Base-by-base conservation (phyloP, 2,329 filamentous ascomycete species). In the Chaetomium olivaceum region DNA sequence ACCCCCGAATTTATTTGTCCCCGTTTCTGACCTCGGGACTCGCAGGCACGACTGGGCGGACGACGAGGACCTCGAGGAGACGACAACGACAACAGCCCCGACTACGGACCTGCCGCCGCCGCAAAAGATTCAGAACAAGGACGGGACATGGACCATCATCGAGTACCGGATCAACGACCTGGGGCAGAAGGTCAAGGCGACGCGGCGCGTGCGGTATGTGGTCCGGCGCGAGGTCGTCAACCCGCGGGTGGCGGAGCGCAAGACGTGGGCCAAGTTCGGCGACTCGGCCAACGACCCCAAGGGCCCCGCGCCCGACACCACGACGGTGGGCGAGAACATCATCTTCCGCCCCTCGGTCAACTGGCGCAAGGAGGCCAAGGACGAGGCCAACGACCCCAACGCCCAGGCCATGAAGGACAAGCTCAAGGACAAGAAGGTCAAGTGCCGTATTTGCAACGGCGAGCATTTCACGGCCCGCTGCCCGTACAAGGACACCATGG, bases 401-500 rank as follows among this genome's bases (percentile, higher is more conserved):
- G 88, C 90, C 74, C 87, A 90, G 80, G 85, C 84, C 74, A 86
- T 90, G 82, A 91, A 91, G 82, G 87, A 89, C 77, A 90, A 91
- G 82, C 85, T 98, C 76, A 96, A 95, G 87, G 93, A 97, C 83
- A 97, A 97, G 88, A 96, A 97, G 84, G 96, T 99, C 85, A 98
- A 98, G 87, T 99, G 95, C 82, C 91, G 95, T 86, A 98, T 99
- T 78, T 99, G 95, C 83, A 91, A 89, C 78, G 95, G 94, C 77
- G 95, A 99, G 85, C 95, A 99, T 88, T 99, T 98, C 85, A 99
- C 95, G 51, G 94, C 94, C 72, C 90, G 95, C 79, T 99, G 95
- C 88, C 95, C 95, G 43, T 99, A 97, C 89, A 99, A 98, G 85
- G 95, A 98, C 79, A 99, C 94, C 74, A 97, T 99, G 93, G 93